Evolutionary conservation across 441 rosid genomes (phyloP), one percentile per base, ranked within the genome.

Genomic region (Omphalea diandra): DNA sequence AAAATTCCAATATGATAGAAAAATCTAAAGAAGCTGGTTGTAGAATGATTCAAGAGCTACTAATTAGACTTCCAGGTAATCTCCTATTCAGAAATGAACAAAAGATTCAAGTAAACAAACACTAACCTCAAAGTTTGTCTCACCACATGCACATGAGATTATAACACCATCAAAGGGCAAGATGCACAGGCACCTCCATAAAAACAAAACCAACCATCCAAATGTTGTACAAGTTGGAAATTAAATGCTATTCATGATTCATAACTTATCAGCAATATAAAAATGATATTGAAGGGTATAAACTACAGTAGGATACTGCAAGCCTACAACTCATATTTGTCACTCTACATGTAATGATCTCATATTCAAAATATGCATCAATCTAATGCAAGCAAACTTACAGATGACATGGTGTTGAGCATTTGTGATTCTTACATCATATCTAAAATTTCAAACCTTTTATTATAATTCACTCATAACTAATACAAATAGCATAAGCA

Each of bases 181-280:
- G 97, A 97, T 83, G 97, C 95, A 87, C 97, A 91, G 56, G 86
- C 75, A 77, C 97, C 98, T 81, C 98, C 91, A 78, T 79, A 82
- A 82, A 70, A 80, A 71, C 26, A 78, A 70, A 68, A 61, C 29
- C 50, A 76, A 63, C 17, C 18, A 49, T 70, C 46, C 71, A 70
- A 55, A 69, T 29, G 62, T 63, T 53, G 46, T 50, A 43, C 31
- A 44, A 4, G 32, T 20, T 7, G 17, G 12, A 33, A 55, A 11
- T 15, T 6, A 50, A 41, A 50, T 1, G 43, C 46, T 63, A 55
- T 22, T 59, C 49, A 35, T 20, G 54, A 15, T 9, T 12, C 35
- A 15, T 8, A 58, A 58, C 72, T 47, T 6, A 50, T 56, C 32
- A 56, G 61, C 32, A 44, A 73, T 43, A 46, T 18, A 38, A 15